A percentile compares a stretch with the other conserved stretches of the same genome.
Evolutionary conservation across 1,284 basidiomycete genomes (phyloP).

Genomic region (Ustilago vetiveriae): DNA sequence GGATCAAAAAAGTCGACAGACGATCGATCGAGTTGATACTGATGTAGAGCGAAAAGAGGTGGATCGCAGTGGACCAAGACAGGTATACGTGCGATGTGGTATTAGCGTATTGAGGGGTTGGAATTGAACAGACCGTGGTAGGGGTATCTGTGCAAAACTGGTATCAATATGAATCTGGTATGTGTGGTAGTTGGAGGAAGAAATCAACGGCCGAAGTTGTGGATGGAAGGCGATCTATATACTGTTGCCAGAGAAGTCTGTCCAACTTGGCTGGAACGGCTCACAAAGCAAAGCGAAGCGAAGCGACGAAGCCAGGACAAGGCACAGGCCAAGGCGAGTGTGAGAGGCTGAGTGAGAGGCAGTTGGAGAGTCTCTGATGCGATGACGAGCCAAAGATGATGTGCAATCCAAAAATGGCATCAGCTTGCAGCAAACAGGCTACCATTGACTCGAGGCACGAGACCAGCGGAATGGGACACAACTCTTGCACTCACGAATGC

Average conservation of each 20-base stretch:
- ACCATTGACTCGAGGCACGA: neutral
- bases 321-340: too few species aligned
- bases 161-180: slow-evolving; percentile 34
- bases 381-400: slow-evolving; percentile 14
- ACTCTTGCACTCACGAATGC: neutral
- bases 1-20: slow-evolving; percentile 36
- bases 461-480: slow-evolving; percentile 1
- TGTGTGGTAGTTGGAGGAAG: slow-evolving; percentile 15
- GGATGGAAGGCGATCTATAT: slow-evolving; percentile 17
- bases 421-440: slow-evolving; percentile 1
- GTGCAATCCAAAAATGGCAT: slow-evolving; percentile 11
- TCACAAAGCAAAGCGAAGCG: too few species aligned
- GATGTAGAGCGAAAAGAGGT: neutral
- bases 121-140: slow-evolving; percentile 34
- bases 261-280: too few species aligned
- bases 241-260: slow-evolving; percentile 8
- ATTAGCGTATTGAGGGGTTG: neutral
- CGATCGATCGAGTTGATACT: slow-evolving; percentile 21
- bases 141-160: slow-evolving; percentile 29
- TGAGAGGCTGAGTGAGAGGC: too few species aligned
- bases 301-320: too few species aligned
- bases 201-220: neutral
- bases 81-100: slow-evolving; percentile 34
- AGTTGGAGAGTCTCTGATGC: too few species aligned
- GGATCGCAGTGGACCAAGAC: slow-evolving; percentile 48